Conservation (phyloP, 371 early-diverging fungal species). For the Mortierella sp. region DNA sequence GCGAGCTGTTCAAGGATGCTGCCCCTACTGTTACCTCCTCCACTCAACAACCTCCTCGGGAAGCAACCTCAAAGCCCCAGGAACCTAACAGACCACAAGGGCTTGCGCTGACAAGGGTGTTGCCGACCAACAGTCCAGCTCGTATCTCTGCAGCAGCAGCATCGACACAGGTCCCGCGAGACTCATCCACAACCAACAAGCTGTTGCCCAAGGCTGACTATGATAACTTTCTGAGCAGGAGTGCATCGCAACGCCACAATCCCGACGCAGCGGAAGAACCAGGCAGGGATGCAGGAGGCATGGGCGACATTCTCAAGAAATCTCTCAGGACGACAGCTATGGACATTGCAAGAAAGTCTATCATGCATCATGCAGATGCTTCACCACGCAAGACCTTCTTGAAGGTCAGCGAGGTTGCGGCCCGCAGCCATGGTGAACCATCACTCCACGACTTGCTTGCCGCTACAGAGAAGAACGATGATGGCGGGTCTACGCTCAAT, state of each 20-base stretch:
- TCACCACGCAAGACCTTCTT: constrained; percentile 28
- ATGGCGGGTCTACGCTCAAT: neutral
- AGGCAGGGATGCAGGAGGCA: neutral
- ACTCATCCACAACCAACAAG: constrained; percentile 14
- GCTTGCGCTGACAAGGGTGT: constrained; percentile 18
- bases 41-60: neutral
- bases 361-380: constrained; percentile 31
- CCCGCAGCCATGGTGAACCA: constrained; percentile 20
- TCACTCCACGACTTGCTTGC: constrained; percentile 29
- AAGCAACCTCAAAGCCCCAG: neutral
- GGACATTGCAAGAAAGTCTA: constrained; percentile 41
- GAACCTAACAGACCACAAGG: neutral
- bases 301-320: neutral
- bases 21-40: neutral
- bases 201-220: constrained; percentile 14
- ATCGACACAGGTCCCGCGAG: neutral
- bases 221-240: constrained; percentile 8
- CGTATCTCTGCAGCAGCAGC: neutral
- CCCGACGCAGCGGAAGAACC: neutral
- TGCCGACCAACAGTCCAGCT: constrained; percentile 18
- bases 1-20: neutral
- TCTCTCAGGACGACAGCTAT: constrained; percentile 14
- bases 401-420: constrained; percentile 25
- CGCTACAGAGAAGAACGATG: constrained; percentile 22
- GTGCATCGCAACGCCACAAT: neutral